phyloP scores from a whole-genome alignment of 352 stramenopile genomes.

The Globisporangium parvum region DNA sequence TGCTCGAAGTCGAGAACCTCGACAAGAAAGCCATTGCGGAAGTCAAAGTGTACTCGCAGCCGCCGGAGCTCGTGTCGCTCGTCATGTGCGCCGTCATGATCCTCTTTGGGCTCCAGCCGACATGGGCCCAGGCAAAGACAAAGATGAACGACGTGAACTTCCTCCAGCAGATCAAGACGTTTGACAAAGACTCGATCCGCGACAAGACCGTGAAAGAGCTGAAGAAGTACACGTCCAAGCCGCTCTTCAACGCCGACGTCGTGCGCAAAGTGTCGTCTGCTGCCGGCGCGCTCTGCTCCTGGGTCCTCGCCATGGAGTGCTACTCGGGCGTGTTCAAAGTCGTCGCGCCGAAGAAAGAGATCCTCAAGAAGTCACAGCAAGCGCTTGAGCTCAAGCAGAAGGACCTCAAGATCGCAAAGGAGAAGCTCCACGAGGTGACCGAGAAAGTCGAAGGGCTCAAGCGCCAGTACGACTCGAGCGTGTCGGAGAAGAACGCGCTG shows the following conservation, averaged over 20 bases:
- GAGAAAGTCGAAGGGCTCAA: constrained; percentile 90
- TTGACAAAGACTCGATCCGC: constrained; percentile 95
- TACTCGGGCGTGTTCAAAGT: constrained; percentile 87
- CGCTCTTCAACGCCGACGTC: constrained; percentile 82
- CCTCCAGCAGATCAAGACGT: constrained; percentile 91
- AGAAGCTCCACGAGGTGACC: constrained; percentile 87
- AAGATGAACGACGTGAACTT: constrained; percentile 94
- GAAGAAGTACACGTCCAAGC: constrained; percentile 91
- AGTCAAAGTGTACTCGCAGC: constrained; percentile 94
- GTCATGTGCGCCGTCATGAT: constrained; percentile 96
- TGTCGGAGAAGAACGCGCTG: constrained; percentile 92
- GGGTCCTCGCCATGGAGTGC: constrained; percentile 90
- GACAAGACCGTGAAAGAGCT: constrained; percentile 92
- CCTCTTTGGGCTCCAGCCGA: constrained; percentile 90
- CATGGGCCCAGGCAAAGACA: constrained; percentile 91
- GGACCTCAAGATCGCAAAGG: constrained; percentile 83
- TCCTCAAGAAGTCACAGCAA: constrained; percentile 83
- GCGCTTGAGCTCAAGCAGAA: constrained; percentile 84
- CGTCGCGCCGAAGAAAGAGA: constrained; percentile 88
- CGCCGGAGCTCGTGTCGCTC: constrained; percentile 88
- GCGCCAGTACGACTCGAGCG: constrained; percentile 88
- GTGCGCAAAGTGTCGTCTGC: constrained; percentile 88
- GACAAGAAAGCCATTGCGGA: constrained; percentile 94
- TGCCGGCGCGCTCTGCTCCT: constrained; percentile 86
- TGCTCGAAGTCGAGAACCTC: constrained; percentile 93